phyloP scores from a whole-genome alignment of 306 rosid species.

The Hippophae gyantsensis region DNA sequence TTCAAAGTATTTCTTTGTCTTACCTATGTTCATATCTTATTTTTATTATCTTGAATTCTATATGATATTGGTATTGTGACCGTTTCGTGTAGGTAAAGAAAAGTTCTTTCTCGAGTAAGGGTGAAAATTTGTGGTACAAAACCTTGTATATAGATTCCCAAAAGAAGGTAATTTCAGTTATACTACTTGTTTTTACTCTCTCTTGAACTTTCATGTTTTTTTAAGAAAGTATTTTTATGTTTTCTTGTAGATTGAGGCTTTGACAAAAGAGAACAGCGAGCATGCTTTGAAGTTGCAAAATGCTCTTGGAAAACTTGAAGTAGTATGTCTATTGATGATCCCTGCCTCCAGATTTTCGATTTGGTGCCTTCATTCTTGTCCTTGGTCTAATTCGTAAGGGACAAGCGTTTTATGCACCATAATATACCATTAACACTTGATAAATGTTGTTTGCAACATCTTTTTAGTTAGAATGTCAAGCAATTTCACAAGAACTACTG shows the following conservation, averaged over 20 bases:
- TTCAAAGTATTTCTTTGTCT: not conserved
- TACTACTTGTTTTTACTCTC: slow-evolving; percentile 1
- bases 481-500: no score
- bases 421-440: no score
- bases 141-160: slow-evolving; percentile 17
- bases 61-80: no score
- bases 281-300: slow-evolving; percentile 12
- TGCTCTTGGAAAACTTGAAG: slow-evolving; percentile 10
- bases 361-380: no score
- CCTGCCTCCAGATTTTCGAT: not conserved
- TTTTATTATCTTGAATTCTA: slow-evolving; percentile 2
- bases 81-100: not conserved
- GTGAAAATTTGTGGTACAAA: not conserved
- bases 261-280: slow-evolving; percentile 3
- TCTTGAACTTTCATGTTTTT: slow-evolving; percentile 1
- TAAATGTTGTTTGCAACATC: no score
- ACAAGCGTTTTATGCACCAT: no score
- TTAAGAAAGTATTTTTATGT: not conserved
- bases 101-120: not conserved
- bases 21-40: not conserved
- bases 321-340: slow-evolving; percentile 5
- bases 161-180: slow-evolving; percentile 5
- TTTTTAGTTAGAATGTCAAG: no score
- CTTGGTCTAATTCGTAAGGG: no score
- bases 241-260: slow-evolving; percentile 11